Base-by-base conservation (phyloP, 208 protist species). In the Crithidia sp. region DNA sequence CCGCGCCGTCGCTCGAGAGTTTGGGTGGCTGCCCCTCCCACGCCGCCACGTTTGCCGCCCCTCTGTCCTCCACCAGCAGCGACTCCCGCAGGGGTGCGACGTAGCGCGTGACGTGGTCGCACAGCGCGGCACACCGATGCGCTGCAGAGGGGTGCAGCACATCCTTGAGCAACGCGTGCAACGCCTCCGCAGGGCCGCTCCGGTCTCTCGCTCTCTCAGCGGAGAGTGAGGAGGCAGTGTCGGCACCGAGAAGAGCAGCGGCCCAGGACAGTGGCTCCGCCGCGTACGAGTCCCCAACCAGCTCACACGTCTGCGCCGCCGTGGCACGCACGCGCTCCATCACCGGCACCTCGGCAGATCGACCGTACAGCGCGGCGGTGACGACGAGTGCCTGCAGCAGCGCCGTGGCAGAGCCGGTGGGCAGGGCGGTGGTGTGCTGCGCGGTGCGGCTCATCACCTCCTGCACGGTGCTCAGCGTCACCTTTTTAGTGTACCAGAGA, bases 391-490 rank as follows among this genome's bases (percentile, higher is more conserved):
- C 43, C 3, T 43, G 74, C 43, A 79, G 16, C 10, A 79, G 39
- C 28, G 67, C 74, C 7, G 49, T 45, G 12, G 74, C 74, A 8
- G 74, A 57, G 16, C 74, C 74, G 17, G 74, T 69, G 3, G 74
- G 58, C 0, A 79, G 60, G 13, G 17, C 43, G 8, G 13, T 14
- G 7, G 36, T 13, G 4, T 52, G 60, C 52, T 13, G n/a, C 59
- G 14, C 37, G 14, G 58, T 7, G 8, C 45, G 7, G n/a, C 39
- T 28, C 58, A 73, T 56, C 13, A 79, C 37, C 0, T 17, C 5
- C 0, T 28, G 41, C 36, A 72, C 41, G 44, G 13, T 44, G 2
- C 17, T 36, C n/a, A 63, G 8, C 43, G 67, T 63, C 9, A 44
- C 9, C 2, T 16, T 8, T 14, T 28, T 10, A 2, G 8, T 16